Evolutionary conservation across 2,329 filamentous ascomycete species (phyloP), one percentile per base, ranked within the genome.

Genomic region (Chrysosporium keratinophilum): DNA sequence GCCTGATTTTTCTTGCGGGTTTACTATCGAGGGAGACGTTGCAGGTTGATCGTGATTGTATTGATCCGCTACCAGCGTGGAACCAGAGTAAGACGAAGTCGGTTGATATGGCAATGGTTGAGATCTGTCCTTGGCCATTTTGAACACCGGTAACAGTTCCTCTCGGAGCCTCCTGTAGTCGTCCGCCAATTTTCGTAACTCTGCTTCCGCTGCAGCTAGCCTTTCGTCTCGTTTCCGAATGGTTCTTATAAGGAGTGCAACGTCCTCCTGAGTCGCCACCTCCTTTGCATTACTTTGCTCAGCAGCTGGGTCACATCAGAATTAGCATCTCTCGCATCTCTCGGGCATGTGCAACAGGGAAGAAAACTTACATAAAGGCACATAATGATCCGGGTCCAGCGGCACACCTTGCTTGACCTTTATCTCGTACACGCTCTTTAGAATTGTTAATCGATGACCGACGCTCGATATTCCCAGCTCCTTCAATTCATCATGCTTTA

Each of bases 381-480:
- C 80, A 68, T 96, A 98, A 69, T 97, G 88, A 64, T 96, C 91
- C 57, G 85, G 84, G 66, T 97, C 91, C 62, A 96, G 80, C 14
- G 88, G 85, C 56, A 97, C 81, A 63, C 95, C 89, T 65, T 96
- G 90, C 59, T 88, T 88, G 68, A 91, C 85, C 74, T 98, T 98
- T 65, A 93, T 84, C 65, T 97, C 90, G 72, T 96, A 97, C 52
- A 97, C 89, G 63, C 84, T 90, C 74, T 96, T 97, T 55, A 98
- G 78, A 55, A 98, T 94, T 19, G 89, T 95, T 63, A 98, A 77
- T 56, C 93, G 84, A 73, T 98, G 93, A 40, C 93, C 93, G 46
- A 96, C 88, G 71, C 91, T 97, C 58, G 78, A 76, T 59, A 98
- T 87, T 46, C 90, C 90, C 83, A 97, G 91, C 66, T 94, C 88